phyloP scores from a whole-genome alignment of 768 basidiomycete genomes.

The Xanthoconium purpureum region DNA sequence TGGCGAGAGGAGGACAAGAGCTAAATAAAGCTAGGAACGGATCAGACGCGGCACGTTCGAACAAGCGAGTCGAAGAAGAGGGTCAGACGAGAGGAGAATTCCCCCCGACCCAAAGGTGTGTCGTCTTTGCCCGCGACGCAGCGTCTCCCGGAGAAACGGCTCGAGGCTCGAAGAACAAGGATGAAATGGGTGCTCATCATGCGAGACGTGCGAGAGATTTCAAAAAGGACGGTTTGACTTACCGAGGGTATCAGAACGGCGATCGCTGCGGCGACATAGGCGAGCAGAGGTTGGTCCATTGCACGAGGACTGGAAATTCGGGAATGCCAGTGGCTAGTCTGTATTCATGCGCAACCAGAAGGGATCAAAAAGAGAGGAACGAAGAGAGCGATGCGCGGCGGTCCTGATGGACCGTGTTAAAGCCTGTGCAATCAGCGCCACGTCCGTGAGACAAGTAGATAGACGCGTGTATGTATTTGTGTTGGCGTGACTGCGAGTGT shows the following conservation, averaged over 20 bases:
- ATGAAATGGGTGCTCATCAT: slow-evolving; percentile 73
- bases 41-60: slow-evolving; percentile 4
- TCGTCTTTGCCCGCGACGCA: slow-evolving; percentile 70
- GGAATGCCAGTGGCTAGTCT: too few relatives aligned
- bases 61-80: background rate
- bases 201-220: background rate
- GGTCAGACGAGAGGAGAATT: slow-evolving; percentile 36
- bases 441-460: too few relatives aligned
- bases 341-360: background rate
- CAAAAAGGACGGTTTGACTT: slow-evolving; percentile 17
- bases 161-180: slow-evolving; percentile 90
- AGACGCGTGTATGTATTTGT: too few relatives aligned
- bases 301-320: background rate
- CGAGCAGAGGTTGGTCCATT: slow-evolving; percentile 28
- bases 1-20: slow-evolving; percentile 75
- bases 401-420: background rate
- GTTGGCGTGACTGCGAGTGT: too few relatives aligned
- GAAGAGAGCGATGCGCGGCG: background rate
- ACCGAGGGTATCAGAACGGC: slow-evolving; percentile 26
- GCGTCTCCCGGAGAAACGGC: slow-evolving; percentile 39
- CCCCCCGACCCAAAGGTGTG: slow-evolving; percentile 46
- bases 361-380: background rate
- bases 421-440: background rate
- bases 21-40: slow-evolving; percentile 56
- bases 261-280: slow-evolving; percentile 19